Percentiles rank a stretch among this genome's conserved stretches.
phyloP scores from a whole-genome alignment of 2,329 filamentous ascomycete species.

The Aspergillus brunneoviolaceus region DNA sequence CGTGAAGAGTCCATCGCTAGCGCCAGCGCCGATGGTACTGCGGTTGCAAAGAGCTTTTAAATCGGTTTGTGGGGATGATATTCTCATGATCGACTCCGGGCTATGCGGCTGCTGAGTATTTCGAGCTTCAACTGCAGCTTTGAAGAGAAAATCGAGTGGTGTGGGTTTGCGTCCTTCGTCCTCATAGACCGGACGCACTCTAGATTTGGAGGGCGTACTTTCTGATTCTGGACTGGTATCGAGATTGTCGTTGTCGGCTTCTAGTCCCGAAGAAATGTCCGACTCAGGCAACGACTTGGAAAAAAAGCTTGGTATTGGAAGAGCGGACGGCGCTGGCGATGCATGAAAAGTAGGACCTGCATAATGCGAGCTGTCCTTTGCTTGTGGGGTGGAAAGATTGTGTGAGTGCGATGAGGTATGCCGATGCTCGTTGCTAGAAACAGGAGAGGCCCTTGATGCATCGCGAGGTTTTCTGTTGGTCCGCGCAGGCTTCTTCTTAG shows the following conservation, averaged over 20 bases:
- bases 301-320: slow-evolving; percentile 88
- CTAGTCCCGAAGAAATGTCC: slow-evolving; percentile 34
- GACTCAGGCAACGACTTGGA: slow-evolving; percentile 73
- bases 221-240: slow-evolving; percentile 35
- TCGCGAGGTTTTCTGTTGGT: slow-evolving; percentile 39
- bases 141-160: slow-evolving; percentile 87
- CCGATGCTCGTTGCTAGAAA: slow-evolving; percentile 29
- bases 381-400: slow-evolving; percentile 43
- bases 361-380: slow-evolving; percentile 55
- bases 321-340: slow-evolving; percentile 83
- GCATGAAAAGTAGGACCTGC: slow-evolving; percentile 94
- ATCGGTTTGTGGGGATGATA: slow-evolving; percentile 53
- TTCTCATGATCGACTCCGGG: slow-evolving; percentile 39
- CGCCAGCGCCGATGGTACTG: slow-evolving; percentile 47
- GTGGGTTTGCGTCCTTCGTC: slow-evolving; percentile 59
- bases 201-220: slow-evolving; percentile 48
- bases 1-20: slow-evolving; percentile 60
- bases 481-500: slow-evolving; percentile 39
- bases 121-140: slow-evolving; percentile 68
- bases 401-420: slow-evolving; percentile 36
- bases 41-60: slow-evolving; percentile 41
- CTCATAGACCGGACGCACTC: slow-evolving; percentile 34
- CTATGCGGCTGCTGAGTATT: slow-evolving; percentile 56
- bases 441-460: slow-evolving; percentile 26
- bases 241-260: slow-evolving; percentile 43